Evolutionary conservation across 306 rosid genomes (phyloP).

Genomic region (Fragaria ananassa): DNA sequence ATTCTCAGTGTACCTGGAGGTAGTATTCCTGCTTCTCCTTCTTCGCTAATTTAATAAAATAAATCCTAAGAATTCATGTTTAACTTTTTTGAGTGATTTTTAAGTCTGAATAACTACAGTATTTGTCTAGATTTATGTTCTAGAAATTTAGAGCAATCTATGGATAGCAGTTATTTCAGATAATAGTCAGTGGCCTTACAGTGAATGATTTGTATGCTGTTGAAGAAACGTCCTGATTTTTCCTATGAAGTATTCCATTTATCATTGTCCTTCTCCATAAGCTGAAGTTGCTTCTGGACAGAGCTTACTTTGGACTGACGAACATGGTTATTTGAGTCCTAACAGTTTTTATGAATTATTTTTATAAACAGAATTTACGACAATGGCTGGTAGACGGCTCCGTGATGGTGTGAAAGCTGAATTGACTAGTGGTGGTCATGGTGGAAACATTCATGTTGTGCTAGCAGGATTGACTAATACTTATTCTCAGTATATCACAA

Average conservation of each 20-base stretch:
- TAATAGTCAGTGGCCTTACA: background rate
- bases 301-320: background rate
- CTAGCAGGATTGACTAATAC: slow-evolving; percentile 83
- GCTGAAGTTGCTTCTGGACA: slow-evolving; percentile 9
- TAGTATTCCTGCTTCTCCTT: slow-evolving; percentile 32
- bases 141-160: background rate
- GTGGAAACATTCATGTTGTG: slow-evolving; percentile 55
- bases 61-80: slow-evolving; percentile 4
- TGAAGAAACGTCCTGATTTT: background rate
- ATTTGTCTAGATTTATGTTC: background rate
- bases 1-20: slow-evolving; percentile 94
- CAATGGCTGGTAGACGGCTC: slow-evolving; percentile 96
- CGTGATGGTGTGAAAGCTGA: slow-evolving; percentile 75
- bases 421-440: slow-evolving; percentile 36
- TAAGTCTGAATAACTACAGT: background rate
- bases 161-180: background rate
- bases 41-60: background rate
- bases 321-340: slow-evolving; percentile 18
- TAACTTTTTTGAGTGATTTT: background rate
- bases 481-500: slow-evolving; percentile 83
- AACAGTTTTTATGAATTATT: slow-evolving; percentile 12
- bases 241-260: background rate
- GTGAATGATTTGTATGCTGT: background rate
- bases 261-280: background rate
- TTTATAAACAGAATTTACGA: slow-evolving; percentile 63